Evolutionary conservation across 75 land plant species (phyloP).

Genomic region (Pinus taeda): DNA sequence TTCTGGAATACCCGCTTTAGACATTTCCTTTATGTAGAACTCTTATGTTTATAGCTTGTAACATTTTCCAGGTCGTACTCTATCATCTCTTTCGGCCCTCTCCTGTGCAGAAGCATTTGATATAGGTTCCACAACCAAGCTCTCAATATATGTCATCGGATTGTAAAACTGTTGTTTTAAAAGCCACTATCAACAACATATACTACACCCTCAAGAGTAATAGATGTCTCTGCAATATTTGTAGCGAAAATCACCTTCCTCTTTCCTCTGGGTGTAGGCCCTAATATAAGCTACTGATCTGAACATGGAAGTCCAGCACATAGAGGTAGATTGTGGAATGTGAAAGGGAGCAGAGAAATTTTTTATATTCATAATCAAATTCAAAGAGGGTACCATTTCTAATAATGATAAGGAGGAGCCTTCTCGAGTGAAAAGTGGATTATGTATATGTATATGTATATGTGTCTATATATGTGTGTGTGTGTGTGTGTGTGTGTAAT

Average conservation of each 20-base stretch:
- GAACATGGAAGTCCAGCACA: slow-evolving; percentile 92
- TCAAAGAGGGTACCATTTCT: too few species aligned
- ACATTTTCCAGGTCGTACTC: slow-evolving; percentile 72
- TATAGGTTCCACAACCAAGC: slow-evolving; percentile 80
- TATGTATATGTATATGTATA: too few species aligned
- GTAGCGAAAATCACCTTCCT: slow-evolving; percentile 95
- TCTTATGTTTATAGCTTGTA: slow-evolving; percentile 87
- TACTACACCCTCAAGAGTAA: too few species aligned
- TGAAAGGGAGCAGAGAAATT: too few species aligned
- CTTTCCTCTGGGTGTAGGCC: slow-evolving; percentile 83
- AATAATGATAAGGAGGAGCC: too few species aligned
- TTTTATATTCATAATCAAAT: not conserved
- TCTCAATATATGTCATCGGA: slow-evolving; percentile 93
- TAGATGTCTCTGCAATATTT: slow-evolving; percentile 98
- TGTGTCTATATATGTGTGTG: too few species aligned
- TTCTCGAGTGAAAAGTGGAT: too few species aligned
- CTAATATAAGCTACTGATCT: slow-evolving; percentile 86
- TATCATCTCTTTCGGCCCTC: slow-evolving; percentile 94
- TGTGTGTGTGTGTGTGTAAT: too few species aligned
- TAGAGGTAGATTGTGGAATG: slow-evolving; percentile 72
- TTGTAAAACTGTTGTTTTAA: slow-evolving; percentile 90
- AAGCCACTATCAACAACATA: slow-evolving; percentile 96
- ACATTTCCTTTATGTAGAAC: slow-evolving; percentile 70
- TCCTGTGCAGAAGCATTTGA: slow-evolving; percentile 96
- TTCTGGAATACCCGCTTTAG: slow-evolving; percentile 61